A percentile compares a stretch with the other conserved stretches of the same genome.
These are phyloP conservation scores for Phylloporus scabripes DNA, from an alignment of 768 basidiomycete genomes.

Conservation along the genomic window DNA sequence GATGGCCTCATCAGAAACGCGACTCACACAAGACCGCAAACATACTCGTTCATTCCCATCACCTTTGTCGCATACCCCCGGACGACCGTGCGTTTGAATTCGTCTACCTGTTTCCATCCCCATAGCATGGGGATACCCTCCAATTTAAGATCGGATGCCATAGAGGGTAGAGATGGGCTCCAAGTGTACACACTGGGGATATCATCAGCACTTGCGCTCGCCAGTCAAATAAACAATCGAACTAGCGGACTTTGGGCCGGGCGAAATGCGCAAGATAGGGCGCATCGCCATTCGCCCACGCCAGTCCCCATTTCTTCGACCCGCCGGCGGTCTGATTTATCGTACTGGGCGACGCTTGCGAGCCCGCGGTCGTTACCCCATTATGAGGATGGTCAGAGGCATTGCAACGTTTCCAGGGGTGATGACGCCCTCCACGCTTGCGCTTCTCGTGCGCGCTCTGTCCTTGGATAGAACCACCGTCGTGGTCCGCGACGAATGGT, in stretches of 20 bases:
- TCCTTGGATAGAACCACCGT: background rate
- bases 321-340: background rate
- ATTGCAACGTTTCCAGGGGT: conserved; percentile 15
- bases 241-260: conserved; percentile 41
- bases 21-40: conserved; percentile 1
- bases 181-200: conserved; percentile 57
- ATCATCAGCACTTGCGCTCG: background rate
- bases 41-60: conserved; percentile 79
- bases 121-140: conserved; percentile 67
- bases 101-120: conserved; percentile 47
- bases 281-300: conserved; percentile 59
- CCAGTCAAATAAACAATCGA: conserved; percentile 10
- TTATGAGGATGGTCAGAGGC: conserved; percentile 7
- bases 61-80: conserved; percentile 50
- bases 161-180: conserved; percentile 47
- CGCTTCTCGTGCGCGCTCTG: conserved; percentile 9
- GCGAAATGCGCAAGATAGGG: conserved; percentile 48
- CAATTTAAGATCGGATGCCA: conserved; percentile 42
- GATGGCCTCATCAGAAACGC: background rate
- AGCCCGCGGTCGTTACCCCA: background rate
- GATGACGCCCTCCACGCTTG: conserved; percentile 13
- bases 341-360: background rate
- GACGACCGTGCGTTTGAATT: conserved; percentile 45
- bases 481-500: background rate
- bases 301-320: conserved; percentile 54